Evolutionary conservation across 306 rosid genomes (phyloP).

Genomic region (Cicer yamashitae): DNA sequence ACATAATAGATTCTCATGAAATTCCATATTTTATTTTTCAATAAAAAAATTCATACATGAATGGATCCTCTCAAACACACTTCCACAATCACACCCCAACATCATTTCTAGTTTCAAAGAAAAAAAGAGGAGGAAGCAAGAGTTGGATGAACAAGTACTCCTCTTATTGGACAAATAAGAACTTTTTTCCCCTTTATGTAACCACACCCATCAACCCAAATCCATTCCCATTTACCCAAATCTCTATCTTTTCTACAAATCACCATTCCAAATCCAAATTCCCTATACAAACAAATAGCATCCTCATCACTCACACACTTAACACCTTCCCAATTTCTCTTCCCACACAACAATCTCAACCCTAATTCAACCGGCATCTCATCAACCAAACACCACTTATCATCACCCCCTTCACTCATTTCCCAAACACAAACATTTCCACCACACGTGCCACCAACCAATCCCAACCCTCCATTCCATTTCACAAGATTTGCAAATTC

Average conservation of each 20-base stretch:
- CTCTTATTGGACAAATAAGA: slow-evolving; percentile 58
- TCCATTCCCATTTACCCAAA: slow-evolving; percentile 61
- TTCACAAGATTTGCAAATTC: slow-evolving; percentile 68
- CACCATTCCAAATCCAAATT: slow-evolving; percentile 68
- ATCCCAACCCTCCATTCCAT: slow-evolving; percentile 51
- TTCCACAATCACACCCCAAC: background rate
- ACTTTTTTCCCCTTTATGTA: slow-evolving; percentile 53
- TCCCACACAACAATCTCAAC: slow-evolving; percentile 54
- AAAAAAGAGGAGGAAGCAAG: slow-evolving; percentile 54
- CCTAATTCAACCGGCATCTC: slow-evolving; percentile 65
- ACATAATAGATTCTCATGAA: background rate
- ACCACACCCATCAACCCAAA: slow-evolving; percentile 70
- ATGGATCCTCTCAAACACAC: background rate
- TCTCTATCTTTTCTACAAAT: slow-evolving; percentile 50
- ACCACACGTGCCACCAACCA: slow-evolving; percentile 62
- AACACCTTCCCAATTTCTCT: slow-evolving; percentile 60
- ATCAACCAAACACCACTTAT: slow-evolving; percentile 58
- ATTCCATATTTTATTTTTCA: background rate
- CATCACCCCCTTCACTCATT: slow-evolving; percentile 46
- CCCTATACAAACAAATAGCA: slow-evolving; percentile 62
- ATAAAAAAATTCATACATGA: slow-evolving; percentile 5
- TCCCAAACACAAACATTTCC: slow-evolving; percentile 66
- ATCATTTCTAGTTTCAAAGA: slow-evolving; percentile 22
- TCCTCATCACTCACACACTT: slow-evolving; percentile 69
- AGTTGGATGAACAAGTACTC: slow-evolving; percentile 66